Evolutionary conservation across 2,329 filamentous ascomycete species (phyloP).

Genomic region (Lachnellula hyalina): DNA sequence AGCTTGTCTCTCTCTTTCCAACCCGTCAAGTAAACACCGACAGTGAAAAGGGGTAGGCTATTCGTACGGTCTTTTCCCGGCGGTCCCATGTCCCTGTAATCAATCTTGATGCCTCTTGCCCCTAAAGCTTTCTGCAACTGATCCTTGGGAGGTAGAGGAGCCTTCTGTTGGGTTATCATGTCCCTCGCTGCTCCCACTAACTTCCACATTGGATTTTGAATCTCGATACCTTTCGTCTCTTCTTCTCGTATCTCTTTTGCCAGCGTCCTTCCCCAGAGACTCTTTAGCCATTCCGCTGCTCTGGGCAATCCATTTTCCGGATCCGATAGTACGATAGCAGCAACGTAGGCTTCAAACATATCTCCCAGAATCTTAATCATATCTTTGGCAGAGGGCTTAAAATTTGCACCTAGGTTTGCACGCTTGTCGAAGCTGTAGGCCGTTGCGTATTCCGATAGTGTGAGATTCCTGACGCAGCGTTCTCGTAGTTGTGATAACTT

Average conservation of each 20-base stretch:
- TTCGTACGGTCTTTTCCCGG: conserved; percentile 49
- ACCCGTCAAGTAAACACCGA: conserved; percentile 61
- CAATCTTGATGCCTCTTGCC: conserved; percentile 49
- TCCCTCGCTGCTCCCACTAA: conserved; percentile 15
- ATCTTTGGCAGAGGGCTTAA: conserved; percentile 42
- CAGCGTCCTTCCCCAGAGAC: conserved; percentile 67
- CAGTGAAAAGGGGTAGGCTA: conserved; percentile 53
- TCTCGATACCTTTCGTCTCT: conserved; percentile 25
- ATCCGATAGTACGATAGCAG: conserved; percentile 67
- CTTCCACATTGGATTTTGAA: conserved; percentile 28
- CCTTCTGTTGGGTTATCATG: conserved; percentile 1
- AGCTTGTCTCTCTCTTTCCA: conserved; percentile 60
- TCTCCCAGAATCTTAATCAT: conserved; percentile 74
- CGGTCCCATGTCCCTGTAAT: conserved; percentile 53
- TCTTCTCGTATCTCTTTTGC: conserved; percentile 44
- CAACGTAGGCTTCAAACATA: conserved; percentile 87
- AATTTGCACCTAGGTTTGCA: conserved; percentile 50
- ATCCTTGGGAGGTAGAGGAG: conserved; percentile 45
- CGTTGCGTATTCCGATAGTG: conserved; percentile 62
- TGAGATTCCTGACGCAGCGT: conserved; percentile 73
- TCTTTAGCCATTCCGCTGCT: conserved; percentile 65
- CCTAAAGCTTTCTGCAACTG: conserved; percentile 46
- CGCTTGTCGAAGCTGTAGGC: conserved; percentile 66
- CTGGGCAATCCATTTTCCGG: conserved; percentile 54
- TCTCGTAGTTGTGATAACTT: conserved; percentile 73